phyloP scores from a whole-genome alignment of 2,329 filamentous ascomycete species.

The Metarhizium robertsii region DNA sequence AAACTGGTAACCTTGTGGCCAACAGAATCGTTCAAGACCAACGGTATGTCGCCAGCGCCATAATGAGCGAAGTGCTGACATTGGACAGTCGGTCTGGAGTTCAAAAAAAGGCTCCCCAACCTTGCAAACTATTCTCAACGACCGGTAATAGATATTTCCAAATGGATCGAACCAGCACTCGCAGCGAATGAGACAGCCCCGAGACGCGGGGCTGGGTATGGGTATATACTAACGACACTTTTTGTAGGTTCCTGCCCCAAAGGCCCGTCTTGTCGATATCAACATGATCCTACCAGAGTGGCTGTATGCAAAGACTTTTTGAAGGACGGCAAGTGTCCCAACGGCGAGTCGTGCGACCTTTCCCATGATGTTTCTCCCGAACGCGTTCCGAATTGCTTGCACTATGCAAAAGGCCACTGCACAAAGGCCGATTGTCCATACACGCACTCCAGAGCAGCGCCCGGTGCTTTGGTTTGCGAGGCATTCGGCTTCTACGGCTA shows the following conservation, averaged over 20 bases:
- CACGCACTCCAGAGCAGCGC: slow-evolving; percentile 71
- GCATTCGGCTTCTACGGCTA: slow-evolving; percentile 81
- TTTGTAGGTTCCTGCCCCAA: slow-evolving; percentile 71
- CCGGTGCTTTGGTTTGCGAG: slow-evolving; percentile 71
- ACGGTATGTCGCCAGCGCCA: slow-evolving; percentile 47
- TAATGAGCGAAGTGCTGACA: slow-evolving; percentile 27
- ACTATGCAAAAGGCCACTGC: slow-evolving; percentile 85
- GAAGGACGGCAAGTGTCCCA: slow-evolving; percentile 66
- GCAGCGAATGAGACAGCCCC: slow-evolving; percentile 12
- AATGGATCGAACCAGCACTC: slow-evolving; percentile 11
- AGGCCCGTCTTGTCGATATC: slow-evolving; percentile 69
- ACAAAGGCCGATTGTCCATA: slow-evolving; percentile 80
- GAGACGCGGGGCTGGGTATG: slow-evolving; percentile 29
- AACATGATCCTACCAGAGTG: slow-evolving; percentile 79
- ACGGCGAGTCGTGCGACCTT: slow-evolving; percentile 75
- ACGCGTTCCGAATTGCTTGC: slow-evolving; percentile 78
- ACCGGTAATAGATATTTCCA: slow-evolving; percentile 52
- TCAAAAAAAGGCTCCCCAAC: slow-evolving; percentile 61
- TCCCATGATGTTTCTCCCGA: slow-evolving; percentile 80
- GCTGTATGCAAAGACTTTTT: slow-evolving; percentile 86
- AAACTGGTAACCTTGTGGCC: slow-evolving; percentile 78
- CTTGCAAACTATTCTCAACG: slow-evolving; percentile 63
- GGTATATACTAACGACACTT: slow-evolving; percentile 33
- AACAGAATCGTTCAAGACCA: slow-evolving; percentile 66
- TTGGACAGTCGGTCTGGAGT: slow-evolving; percentile 36